These are phyloP conservation scores for Rhamnella rubrinervis DNA, from an alignment of 331 rosid genomes.

Conservation along the genomic window DNA sequence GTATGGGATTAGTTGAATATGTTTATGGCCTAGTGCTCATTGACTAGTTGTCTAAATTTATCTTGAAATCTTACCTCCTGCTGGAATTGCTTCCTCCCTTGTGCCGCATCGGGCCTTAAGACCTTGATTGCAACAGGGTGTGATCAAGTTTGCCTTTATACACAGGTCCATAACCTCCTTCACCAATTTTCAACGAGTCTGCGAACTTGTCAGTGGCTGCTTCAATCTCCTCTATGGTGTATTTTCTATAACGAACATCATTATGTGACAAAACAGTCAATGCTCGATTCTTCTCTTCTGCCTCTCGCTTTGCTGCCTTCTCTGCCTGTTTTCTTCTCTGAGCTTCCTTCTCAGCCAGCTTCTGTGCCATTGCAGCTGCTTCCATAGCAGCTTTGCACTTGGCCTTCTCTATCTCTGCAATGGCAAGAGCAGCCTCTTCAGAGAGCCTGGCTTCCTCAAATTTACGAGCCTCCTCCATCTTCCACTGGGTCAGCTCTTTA, in stretches of 20 bases:
- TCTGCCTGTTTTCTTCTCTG: slow-evolving; percentile 70
- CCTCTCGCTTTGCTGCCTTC: slow-evolving; percentile 65
- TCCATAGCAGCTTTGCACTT: slow-evolving; percentile 80
- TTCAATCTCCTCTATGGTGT: slow-evolving; percentile 78
- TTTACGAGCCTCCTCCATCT: slow-evolving; percentile 58
- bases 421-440: slow-evolving; percentile 85
- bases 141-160: slow-evolving; percentile 81
- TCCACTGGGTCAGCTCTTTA: slow-evolving; percentile 76
- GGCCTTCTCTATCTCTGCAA: slow-evolving; percentile 87
- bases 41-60: not conserved
- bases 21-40: not conserved
- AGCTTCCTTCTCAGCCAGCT: slow-evolving; percentile 76
- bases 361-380: slow-evolving; percentile 76
- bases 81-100: slow-evolving; percentile 88
- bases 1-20: not conserved
- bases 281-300: slow-evolving; percentile 70
- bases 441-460: slow-evolving; percentile 62
- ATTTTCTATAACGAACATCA: slow-evolving; percentile 71
- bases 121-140: slow-evolving; percentile 95
- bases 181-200: slow-evolving; percentile 61
- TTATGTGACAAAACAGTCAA: slow-evolving; percentile 47
- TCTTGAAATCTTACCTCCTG: slow-evolving; percentile 57
- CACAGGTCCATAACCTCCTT: slow-evolving; percentile 99
- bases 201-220: slow-evolving; percentile 60
- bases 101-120: slow-evolving; percentile 84